Conservation (phyloP, 2,329 filamentous ascomycete species). For the Xylaria sp. region DNA sequence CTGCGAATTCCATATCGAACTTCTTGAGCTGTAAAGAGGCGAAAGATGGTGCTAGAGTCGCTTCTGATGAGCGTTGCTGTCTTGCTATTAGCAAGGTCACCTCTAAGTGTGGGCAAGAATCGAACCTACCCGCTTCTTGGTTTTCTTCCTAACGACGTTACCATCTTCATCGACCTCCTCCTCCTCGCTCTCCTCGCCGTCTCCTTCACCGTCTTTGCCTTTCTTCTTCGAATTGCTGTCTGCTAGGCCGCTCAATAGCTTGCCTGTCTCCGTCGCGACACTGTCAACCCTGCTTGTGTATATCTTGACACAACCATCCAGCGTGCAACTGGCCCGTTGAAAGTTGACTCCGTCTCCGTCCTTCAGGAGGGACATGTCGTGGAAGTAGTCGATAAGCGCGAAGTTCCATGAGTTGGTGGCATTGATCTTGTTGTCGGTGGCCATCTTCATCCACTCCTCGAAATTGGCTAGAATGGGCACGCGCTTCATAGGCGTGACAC, state of each 20-base stretch:
- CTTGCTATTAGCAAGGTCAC: constrained; percentile 37
- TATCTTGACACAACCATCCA: constrained; percentile 98
- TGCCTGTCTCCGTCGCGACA: constrained; percentile 96
- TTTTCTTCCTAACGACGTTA: constrained; percentile 66
- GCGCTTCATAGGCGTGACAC: constrained; percentile 94
- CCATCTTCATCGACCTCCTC: constrained; percentile 72
- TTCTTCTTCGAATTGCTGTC: constrained; percentile 85
- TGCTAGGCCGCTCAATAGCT: constrained; percentile 90
- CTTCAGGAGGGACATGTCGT: constrained; percentile 97
- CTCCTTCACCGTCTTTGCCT: constrained; percentile 69
- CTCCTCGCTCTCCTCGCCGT: constrained; percentile 73
- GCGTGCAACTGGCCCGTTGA: constrained; percentile 95
- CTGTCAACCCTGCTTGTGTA: constrained; percentile 99
- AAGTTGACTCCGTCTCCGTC: constrained; percentile 98
- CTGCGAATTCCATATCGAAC: constrained; percentile 94
- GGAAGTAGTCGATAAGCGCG: constrained; percentile 99
- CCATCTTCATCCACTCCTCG: constrained; percentile 99
- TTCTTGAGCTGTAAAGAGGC: constrained; percentile 92
- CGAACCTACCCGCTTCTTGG: constrained; percentile 76
- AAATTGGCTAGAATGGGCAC: constrained; percentile 97
- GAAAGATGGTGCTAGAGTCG: constrained; percentile 91
- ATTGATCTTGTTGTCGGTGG: constrained; percentile 99
- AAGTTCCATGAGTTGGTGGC: constrained; percentile 99
- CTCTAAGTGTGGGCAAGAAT: neutral
- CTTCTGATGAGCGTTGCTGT: constrained; percentile 82